phyloP scores from a whole-genome alignment of 2,329 filamentous ascomycete species.

The Arachnomyces sp. region DNA sequence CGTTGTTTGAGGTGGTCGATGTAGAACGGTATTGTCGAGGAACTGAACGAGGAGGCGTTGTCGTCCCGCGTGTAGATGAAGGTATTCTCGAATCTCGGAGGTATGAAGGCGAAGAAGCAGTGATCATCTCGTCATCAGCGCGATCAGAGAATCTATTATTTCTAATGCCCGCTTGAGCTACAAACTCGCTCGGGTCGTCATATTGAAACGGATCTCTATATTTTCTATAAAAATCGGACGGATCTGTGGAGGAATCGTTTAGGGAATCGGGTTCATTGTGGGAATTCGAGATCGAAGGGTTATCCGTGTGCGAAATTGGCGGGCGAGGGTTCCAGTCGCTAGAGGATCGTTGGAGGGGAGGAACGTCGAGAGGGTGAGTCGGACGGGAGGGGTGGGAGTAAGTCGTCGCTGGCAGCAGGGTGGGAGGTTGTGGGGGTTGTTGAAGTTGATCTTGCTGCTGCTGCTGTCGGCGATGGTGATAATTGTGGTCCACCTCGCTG shows the following conservation, averaged over 20 bases:
- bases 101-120: constrained; percentile 7
- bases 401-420: constrained; percentile 19
- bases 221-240: constrained; percentile 46
- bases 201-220: constrained; percentile 31
- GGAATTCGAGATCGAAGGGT: constrained; percentile 9
- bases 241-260: constrained; percentile 33
- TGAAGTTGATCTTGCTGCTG: constrained; percentile 6
- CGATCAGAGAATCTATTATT: neutral
- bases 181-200: constrained; percentile 16
- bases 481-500: constrained; percentile 34
- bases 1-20: constrained; percentile 22
- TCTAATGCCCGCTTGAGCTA: no score
- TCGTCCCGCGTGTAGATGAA: neutral
- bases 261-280: constrained; percentile 15
- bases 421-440: constrained; percentile 21
- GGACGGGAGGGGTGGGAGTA: constrained; percentile 18
- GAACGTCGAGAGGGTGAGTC: constrained; percentile 16
- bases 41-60: constrained; percentile 14
- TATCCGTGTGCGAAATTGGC: constrained; percentile 9
- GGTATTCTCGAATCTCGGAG: constrained; percentile 4
- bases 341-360: constrained; percentile 11
- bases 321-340: constrained; percentile 14
- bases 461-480: constrained; percentile 11
- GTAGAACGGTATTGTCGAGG: constrained; percentile 23
- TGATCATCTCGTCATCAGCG: constrained; percentile 15